Conservation (phyloP, 2,329 filamentous ascomycete species). For the Blastomyces emzantsi region DNA sequence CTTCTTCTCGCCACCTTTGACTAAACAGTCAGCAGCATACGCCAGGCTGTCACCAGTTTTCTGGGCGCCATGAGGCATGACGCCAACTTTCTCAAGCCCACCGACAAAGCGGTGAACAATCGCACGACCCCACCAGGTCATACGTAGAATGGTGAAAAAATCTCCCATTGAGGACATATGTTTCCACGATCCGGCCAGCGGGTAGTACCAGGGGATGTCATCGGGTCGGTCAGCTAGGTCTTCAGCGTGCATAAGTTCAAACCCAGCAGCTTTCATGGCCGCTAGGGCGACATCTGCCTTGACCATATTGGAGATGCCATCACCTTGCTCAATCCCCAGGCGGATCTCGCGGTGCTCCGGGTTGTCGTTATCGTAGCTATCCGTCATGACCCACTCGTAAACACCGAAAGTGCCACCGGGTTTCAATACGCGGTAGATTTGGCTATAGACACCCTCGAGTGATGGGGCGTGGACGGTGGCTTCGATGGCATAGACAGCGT, state of each 20-base stretch:
- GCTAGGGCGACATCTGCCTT: constrained; percentile 68
- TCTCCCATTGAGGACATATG: constrained; percentile 75
- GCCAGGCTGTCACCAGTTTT: constrained; percentile 92
- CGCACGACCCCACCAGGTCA: constrained; percentile 76
- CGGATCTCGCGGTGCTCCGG: constrained; percentile 79
- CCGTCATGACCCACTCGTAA: constrained; percentile 99
- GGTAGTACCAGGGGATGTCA: constrained; percentile 86
- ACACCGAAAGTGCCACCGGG: constrained; percentile 93
- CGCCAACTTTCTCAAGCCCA: constrained; percentile 59
- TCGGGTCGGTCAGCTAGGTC: constrained; percentile 74
- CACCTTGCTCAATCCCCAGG: constrained; percentile 87
- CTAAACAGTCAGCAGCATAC: constrained; percentile 70
- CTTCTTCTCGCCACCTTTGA: constrained; percentile 76
- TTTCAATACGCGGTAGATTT: constrained; percentile 93
- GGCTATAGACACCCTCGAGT: constrained; percentile 82
- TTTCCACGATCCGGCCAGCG: constrained; percentile 72
- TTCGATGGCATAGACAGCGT: constrained; percentile 95
- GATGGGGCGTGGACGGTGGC: constrained; percentile 91
- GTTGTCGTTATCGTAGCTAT: constrained; percentile 85
- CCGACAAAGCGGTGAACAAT: constrained; percentile 70
- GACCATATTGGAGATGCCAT: constrained; percentile 98
- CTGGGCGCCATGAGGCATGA: constrained; percentile 76
- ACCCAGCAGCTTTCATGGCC: constrained; percentile 81
- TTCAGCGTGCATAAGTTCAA: constrained; percentile 72
- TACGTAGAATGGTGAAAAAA: constrained; percentile 71